Conservation (phyloP, 495 filamentous ascomycete genomes). For the Penicillium psychrofluorescens region DNA sequence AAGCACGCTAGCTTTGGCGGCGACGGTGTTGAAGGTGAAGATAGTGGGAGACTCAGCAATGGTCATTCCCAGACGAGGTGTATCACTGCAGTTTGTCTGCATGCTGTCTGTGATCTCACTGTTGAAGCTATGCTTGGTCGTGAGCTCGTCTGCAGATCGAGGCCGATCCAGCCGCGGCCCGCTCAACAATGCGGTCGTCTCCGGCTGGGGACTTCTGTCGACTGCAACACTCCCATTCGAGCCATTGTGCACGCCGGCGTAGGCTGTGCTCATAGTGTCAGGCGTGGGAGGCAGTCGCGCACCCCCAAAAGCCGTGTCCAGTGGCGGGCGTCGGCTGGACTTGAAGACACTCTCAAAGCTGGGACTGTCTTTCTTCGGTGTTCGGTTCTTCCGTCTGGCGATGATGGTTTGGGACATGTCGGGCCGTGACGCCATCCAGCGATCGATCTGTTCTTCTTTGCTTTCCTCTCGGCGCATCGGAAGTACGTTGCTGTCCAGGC, state of each 20-base stretch:
- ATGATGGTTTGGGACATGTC: conserved; percentile 15
- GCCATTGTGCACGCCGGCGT: conserved; percentile 21
- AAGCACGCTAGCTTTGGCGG: conserved; percentile 18
- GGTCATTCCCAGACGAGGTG: conserved; percentile 15
- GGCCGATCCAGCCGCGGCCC: conserved; percentile 19
- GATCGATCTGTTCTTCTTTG: conserved; percentile 17
- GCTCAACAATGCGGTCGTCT: conserved; percentile 11
- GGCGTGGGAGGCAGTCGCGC: conserved; percentile 34
- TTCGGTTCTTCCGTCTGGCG: conserved; percentile 10
- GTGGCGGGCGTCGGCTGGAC: conserved; percentile 16
- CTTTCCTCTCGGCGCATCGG: conserved; percentile 8
- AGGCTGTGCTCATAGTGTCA: conserved; percentile 39
- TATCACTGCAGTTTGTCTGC: conserved; percentile 25
- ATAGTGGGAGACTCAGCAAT: conserved; percentile 22
- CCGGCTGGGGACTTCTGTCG: conserved; percentile 13
- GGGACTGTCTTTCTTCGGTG: conserved; percentile 9
- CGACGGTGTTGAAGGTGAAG: conserved; percentile 25
- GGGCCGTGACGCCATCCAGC: conserved; percentile 21
- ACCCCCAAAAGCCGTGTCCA: conserved; percentile 29
- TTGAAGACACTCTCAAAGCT: conserved; percentile 8
- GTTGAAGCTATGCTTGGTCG: conserved; percentile 20
- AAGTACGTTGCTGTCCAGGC: conserved; percentile 11
- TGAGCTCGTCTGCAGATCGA: conserved; percentile 29
- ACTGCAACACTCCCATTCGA: conserved; percentile 29
- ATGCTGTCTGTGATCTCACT: conserved; percentile 23